Percentiles rank a stretch among this genome's conserved stretches.
These are phyloP conservation scores for Aureoboletus auriporus DNA, from an alignment of 768 basidiomycete genomes.

Conservation along the genomic window DNA sequence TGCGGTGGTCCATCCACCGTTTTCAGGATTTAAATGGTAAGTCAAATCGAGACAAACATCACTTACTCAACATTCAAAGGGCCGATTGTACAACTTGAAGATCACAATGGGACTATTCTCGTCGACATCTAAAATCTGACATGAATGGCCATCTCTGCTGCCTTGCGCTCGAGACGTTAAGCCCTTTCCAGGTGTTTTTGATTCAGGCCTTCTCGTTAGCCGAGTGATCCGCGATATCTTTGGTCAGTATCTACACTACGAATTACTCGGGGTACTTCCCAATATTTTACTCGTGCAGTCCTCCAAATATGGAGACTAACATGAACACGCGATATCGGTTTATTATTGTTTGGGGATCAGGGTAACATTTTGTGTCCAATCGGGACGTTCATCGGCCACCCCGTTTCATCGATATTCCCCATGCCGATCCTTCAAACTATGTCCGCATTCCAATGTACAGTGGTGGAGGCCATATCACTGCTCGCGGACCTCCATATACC, in stretches of 20 bases:
- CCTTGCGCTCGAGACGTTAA: slow-evolving; percentile 4
- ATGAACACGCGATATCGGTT: slow-evolving; percentile 5
- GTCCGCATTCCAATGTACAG: slow-evolving; percentile 38
- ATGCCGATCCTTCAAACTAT: slow-evolving; percentile 40
- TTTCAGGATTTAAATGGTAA: slow-evolving; percentile 6
- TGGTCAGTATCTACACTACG: background rate
- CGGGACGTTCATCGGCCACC: background rate
- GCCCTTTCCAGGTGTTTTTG: slow-evolving; percentile 10
- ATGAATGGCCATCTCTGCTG: slow-evolving; percentile 5
- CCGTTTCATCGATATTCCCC: slow-evolving; percentile 50
- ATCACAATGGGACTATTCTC: no score
- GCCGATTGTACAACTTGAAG: slow-evolving; percentile 1
- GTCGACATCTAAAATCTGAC: no score
- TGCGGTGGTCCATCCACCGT: no score
- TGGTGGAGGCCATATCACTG: slow-evolving; percentile 27
- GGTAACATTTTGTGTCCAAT: background rate
- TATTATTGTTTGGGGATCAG: slow-evolving; percentile 6
- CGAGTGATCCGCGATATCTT: slow-evolving; percentile 7
- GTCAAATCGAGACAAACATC: background rate
- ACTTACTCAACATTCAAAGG: background rate
- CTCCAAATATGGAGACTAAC: slow-evolving; percentile 3
- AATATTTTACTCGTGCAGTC: slow-evolving; percentile 6
- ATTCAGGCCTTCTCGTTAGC: background rate
- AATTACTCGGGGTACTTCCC: slow-evolving; percentile 5
- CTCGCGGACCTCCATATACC: slow-evolving; percentile 34